phyloP scores from a whole-genome alignment of 2,329 filamentous ascomycete genomes.

The Calycina marina region DNA sequence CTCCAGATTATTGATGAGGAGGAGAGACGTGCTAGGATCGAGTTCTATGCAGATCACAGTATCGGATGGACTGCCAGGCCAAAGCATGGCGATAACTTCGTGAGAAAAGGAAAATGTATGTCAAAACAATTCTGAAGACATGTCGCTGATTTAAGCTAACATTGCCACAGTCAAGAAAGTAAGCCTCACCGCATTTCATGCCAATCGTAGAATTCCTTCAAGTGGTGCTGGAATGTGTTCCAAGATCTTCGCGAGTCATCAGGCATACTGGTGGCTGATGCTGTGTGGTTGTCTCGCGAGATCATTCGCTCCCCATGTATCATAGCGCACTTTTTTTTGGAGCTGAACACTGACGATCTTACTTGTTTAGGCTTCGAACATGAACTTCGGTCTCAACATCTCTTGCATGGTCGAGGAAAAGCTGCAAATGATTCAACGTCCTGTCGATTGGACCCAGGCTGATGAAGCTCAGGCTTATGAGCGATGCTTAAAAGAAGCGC shows the following conservation, averaged over 20 bases:
- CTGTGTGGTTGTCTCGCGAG: too few relatives aligned
- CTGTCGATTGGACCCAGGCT: slow-evolving; percentile 48
- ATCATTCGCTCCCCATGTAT: too few relatives aligned
- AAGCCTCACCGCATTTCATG: slow-evolving; percentile 10
- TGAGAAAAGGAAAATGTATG: slow-evolving; percentile 41
- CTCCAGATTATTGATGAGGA: slow-evolving; percentile 52
- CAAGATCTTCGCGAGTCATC: not conserved
- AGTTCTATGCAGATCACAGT: slow-evolving; percentile 54
- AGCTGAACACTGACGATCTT: slow-evolving; percentile 13
- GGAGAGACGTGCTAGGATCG: slow-evolving; percentile 46
- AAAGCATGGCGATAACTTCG: slow-evolving; percentile 46
- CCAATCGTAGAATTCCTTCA: not conserved
- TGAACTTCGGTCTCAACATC: slow-evolving; percentile 56
- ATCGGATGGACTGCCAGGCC: slow-evolving; percentile 57
- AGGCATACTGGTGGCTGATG: too few relatives aligned
- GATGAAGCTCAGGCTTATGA: slow-evolving; percentile 56
- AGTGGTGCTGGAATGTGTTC: not conserved
- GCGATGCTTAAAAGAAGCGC: slow-evolving; percentile 46
- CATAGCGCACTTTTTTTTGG: too few relatives aligned
- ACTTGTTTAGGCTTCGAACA: slow-evolving; percentile 58
- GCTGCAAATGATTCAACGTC: slow-evolving; percentile 40
- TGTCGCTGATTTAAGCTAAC: slow-evolving; percentile 5
- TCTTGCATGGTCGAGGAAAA: slow-evolving; percentile 59
- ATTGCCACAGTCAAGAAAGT: slow-evolving; percentile 25
- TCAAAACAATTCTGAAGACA: not conserved